Base-by-base conservation (phyloP, 164 flowering plant species). In the Chimonanthus praecox region DNA sequence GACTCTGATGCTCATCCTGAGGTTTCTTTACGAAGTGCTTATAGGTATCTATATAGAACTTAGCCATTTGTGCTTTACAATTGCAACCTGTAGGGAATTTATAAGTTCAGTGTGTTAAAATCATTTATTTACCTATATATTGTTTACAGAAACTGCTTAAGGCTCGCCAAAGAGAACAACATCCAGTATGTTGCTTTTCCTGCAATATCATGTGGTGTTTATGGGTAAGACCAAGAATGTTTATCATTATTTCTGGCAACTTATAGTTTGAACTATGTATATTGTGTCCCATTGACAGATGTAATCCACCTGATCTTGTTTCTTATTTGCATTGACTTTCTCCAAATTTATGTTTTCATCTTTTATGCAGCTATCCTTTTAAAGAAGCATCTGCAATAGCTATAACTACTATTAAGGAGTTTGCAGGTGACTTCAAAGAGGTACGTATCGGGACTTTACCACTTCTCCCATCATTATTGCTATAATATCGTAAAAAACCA, bases 201-300 rank as follows among this genome's bases (percentile, higher is more conserved):
- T 82, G 95, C 99, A 79, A 85, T 95, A 77, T 95, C 99, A 51
- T 95, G 98, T 76, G 99, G 99, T 72, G 84, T 85, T 7, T 92
- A 69, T 76, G 77, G 97, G 99, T 95, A 77, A 80, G 87, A 69
- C 77, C 47, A 33, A 8, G 3, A 47, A 21, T 20, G 47, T 11
- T 5, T 50, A 21, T 13, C 58, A 21, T 44, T 68, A 47, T 61
- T 71, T 58, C 50, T 71, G 72, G 49, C 7, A 50, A 64, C 49
- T 62, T 67, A 6, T 51, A 51, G 45, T 63, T 21, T 66, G 6
- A 73, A 73, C 49, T 33, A 47, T 15, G 13, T 51, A 13, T 16
- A 62, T 20, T 67, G n/a, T 47, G 43, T 15, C 1, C n/a, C 18
- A 67, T 65, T 65, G 68, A 33, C 47, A 33, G 46, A 62, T 33